Percentiles rank a stretch among this genome's conserved stretches.
phyloP scores from a whole-genome alignment of 1,284 basidiomycete species.

The Prillingera fragicola region DNA sequence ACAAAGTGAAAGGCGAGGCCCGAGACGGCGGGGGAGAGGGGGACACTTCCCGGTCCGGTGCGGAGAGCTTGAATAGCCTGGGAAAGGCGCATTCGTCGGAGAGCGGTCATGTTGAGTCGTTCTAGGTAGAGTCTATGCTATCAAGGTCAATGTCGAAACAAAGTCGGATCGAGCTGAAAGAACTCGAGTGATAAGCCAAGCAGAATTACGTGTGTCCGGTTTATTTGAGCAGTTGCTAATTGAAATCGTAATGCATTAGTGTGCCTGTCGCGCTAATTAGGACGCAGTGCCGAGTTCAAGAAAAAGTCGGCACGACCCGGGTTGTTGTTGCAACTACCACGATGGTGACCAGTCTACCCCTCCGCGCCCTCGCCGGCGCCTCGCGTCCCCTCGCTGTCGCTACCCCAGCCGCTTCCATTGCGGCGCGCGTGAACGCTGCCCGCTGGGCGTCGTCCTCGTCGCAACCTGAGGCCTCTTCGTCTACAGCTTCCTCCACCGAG shows the following conservation, averaged over 20 bases:
- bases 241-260: too few species aligned
- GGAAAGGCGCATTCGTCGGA: conserved; percentile 27
- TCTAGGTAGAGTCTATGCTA: not conserved
- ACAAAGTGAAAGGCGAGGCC: conserved; percentile 27
- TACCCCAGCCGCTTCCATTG: not conserved
- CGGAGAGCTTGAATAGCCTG: conserved; percentile 23
- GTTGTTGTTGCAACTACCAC: not conserved
- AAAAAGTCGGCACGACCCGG: not conserved
- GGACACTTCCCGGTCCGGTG: conserved; percentile 18
- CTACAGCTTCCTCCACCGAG: not conserved
- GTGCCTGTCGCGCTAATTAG: too few species aligned
- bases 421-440: not conserved
- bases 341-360: not conserved
- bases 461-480: not conserved
- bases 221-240: too few species aligned
- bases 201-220: not conserved
- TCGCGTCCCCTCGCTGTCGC: too few species aligned
- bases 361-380: not conserved
- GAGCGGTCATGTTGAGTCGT: conserved; percentile 6
- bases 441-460: conserved; percentile 3
- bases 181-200: not conserved
- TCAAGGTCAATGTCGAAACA: not conserved
- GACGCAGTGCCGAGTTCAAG: too few species aligned
- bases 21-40: conserved; percentile 23
- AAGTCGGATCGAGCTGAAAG: not conserved